phyloP scores from a whole-genome alignment of 1,139 yeast genomes.

The Candida albicans region DNA sequence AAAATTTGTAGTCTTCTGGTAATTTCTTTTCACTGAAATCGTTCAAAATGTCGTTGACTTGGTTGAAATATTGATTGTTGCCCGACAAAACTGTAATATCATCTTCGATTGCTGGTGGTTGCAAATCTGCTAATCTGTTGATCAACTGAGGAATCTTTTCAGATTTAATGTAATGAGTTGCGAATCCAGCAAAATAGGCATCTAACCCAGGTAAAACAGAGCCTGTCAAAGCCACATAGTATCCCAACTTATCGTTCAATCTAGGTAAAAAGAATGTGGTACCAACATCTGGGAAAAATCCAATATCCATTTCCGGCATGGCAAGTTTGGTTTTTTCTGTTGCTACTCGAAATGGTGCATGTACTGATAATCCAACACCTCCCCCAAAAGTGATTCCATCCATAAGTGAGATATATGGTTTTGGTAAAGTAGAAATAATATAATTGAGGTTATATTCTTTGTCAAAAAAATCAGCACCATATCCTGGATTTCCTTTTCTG shows the following conservation, averaged over 20 bases:
- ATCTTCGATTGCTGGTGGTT: slow-evolving; percentile 40
- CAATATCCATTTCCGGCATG: slow-evolving; percentile 98
- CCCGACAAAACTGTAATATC: slow-evolving; percentile 21
- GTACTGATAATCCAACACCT: slow-evolving; percentile 90
- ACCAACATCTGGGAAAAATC: slow-evolving; percentile 96
- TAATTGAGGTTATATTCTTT: slow-evolving; percentile 82
- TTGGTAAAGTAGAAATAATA: slow-evolving; percentile 73
- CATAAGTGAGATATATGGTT: slow-evolving; percentile 82
- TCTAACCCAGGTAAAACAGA: slow-evolving; percentile 75
- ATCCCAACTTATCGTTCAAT: slow-evolving; percentile 79
- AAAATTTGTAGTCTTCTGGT: slow-evolving; percentile 65
- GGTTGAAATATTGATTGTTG: slow-evolving; percentile 42
- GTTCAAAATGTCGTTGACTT: slow-evolving; percentile 71
- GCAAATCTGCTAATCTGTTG: slow-evolving; percentile 61
- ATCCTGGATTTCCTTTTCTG: slow-evolving; percentile 45
- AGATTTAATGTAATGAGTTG: slow-evolving; percentile 84
- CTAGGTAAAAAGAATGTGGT: slow-evolving; percentile 86
- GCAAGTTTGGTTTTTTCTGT: slow-evolving; percentile 89
- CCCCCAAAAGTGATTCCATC: slow-evolving; percentile 99
- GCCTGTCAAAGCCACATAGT: slow-evolving; percentile 86
- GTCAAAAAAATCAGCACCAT: slow-evolving; percentile 69
- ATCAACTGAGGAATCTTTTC: slow-evolving; percentile 62
- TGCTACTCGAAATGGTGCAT: slow-evolving; percentile 91
- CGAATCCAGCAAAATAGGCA: slow-evolving; percentile 77
- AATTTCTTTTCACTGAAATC: slow-evolving; percentile 70